Base-by-base conservation (phyloP, 371 early-diverging fungal genomes). In the Blakeslea trispora region DNA sequence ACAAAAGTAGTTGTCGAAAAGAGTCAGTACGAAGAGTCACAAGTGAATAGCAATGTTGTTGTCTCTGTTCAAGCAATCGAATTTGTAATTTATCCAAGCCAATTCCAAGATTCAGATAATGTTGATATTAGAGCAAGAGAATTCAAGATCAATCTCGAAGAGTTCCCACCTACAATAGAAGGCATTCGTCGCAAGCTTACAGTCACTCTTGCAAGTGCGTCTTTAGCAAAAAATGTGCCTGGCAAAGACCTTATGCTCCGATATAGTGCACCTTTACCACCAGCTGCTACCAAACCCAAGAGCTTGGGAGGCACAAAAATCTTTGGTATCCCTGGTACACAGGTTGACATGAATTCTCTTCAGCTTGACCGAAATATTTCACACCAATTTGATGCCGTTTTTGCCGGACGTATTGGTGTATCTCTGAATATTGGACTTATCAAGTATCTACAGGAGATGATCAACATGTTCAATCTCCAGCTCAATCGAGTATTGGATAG, bases 371-470 rank as follows among this genome's bases (percentile, higher is more conserved):
- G 45, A 0, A 32, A 54, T 0, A 72, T 84, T 18, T 69, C 81
- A 24, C 82, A 84, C 58, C 57, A 62, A 17, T 89, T 91, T 64
- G 48, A 63, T 5, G 75, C 87, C 3, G 70, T 77, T 3, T 91
- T 91, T 65, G 79, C 69, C 5, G 90, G 88, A 3, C 79, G 81
- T 18, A 78, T 91, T 50, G 82, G 90, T 53, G 81, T 91, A 2
- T 91, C 92, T 0, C 71, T 90, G 13, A 91, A 91, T 62, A 71
- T 90, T 51, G 87, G 87, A 2, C 69, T 88, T 23, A 89, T 89
- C 54, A 77, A 77, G 40, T 87, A 88, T 53, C 60, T 91, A 15
- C 85, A 83, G 59, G 89, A 88, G 55, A 57, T 79, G 61, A 59
- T 63, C 22, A 74, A 74, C 15, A 71, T 72, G 66, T 79, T 75